phyloP scores from a whole-genome alignment of 2,329 filamentous ascomycete genomes.

The Calcarisporium arbuscula region DNA sequence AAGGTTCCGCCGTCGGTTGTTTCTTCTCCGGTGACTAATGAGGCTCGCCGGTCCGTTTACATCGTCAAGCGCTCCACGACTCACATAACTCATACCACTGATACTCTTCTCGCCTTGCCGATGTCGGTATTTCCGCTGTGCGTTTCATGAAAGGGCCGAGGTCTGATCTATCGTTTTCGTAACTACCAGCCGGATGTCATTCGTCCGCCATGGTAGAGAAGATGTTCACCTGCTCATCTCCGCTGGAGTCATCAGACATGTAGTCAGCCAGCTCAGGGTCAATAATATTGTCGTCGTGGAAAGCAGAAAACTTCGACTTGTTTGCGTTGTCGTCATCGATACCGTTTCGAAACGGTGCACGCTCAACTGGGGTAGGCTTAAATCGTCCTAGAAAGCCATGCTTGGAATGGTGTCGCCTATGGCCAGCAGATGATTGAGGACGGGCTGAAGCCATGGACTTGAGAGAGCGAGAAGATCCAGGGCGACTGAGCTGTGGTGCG shows the following conservation, averaged over 20 bases:
- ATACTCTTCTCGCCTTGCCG: slow-evolving; percentile 71
- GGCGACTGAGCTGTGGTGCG: slow-evolving; percentile 73
- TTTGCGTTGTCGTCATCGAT: slow-evolving; percentile 58
- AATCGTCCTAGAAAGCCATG: slow-evolving; percentile 76
- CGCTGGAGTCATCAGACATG: slow-evolving; percentile 92
- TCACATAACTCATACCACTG: slow-evolving; percentile 62
- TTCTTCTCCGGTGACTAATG: slow-evolving; percentile 54
- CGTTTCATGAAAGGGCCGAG: slow-evolving; percentile 67
- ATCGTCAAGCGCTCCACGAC: slow-evolving; percentile 61
- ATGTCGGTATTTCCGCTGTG: slow-evolving; percentile 66
- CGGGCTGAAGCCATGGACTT: slow-evolving; percentile 64
- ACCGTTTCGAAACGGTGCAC: slow-evolving; percentile 79
- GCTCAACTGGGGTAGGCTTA: slow-evolving; percentile 66
- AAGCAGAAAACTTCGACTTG: slow-evolving; percentile 72
- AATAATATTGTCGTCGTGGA: slow-evolving; percentile 97
- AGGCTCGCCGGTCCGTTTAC: slow-evolving; percentile 48
- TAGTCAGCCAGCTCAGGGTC: slow-evolving; percentile 93
- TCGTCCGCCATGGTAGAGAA: slow-evolving; percentile 68
- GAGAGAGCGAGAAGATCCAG: slow-evolving; percentile 86
- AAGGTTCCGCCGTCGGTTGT: slow-evolving; percentile 69
- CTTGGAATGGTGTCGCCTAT: slow-evolving; percentile 82
- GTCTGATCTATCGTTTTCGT: slow-evolving; percentile 68
- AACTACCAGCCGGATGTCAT: slow-evolving; percentile 56
- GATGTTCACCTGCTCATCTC: slow-evolving; percentile 84
- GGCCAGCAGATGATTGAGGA: slow-evolving; percentile 66